phyloP scores from a whole-genome alignment of 1,284 basidiomycete species.

The Rhodotorula sp. region DNA sequence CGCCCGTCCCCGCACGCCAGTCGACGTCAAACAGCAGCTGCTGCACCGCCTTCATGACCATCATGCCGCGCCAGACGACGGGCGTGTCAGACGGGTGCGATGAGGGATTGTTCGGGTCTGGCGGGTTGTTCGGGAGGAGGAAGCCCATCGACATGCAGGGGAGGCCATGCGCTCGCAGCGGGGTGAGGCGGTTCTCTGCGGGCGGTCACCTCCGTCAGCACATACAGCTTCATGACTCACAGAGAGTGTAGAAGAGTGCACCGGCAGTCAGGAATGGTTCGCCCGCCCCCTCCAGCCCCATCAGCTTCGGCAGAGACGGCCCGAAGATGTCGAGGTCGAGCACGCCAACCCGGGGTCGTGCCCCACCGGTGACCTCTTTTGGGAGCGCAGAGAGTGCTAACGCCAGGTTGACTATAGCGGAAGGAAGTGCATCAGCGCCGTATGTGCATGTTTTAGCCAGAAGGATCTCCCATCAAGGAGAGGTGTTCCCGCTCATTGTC shows the following conservation, averaged over 20 bases:
- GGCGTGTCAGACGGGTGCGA: slow-evolving; percentile 65
- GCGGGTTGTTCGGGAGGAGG: slow-evolving; percentile 53
- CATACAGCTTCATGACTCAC: neutral
- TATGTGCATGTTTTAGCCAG: too few species aligned
- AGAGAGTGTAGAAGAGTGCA: slow-evolving; percentile 51
- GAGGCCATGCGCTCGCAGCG: slow-evolving; percentile 84
- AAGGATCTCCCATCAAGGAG: neutral
- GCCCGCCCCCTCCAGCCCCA: slow-evolving; percentile 79
- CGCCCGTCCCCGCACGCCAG: slow-evolving; percentile 61
- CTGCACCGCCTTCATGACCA: slow-evolving; percentile 99
- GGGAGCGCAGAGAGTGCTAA: slow-evolving; percentile 62
- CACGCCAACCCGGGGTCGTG: slow-evolving; percentile 68
- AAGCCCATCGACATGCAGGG: slow-evolving; percentile 98
- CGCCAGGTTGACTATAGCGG: slow-evolving; percentile 76
- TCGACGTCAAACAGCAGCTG: slow-evolving; percentile 96
- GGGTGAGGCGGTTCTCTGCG: slow-evolving; percentile 64
- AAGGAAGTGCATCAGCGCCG: neutral
- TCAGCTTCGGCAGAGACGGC: slow-evolving; percentile 90
- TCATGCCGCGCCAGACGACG: slow-evolving; percentile 93
- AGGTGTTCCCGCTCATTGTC: neutral
- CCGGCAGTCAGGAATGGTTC: slow-evolving; percentile 77
- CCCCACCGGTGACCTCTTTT: slow-evolving; percentile 34
- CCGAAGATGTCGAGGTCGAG: slow-evolving; percentile 96
- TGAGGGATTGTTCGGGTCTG: slow-evolving; percentile 11
- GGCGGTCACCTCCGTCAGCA: neutral